Conservation (phyloP, 495 filamentous ascomycete genomes). For the Penicillium diatomitis region DNA sequence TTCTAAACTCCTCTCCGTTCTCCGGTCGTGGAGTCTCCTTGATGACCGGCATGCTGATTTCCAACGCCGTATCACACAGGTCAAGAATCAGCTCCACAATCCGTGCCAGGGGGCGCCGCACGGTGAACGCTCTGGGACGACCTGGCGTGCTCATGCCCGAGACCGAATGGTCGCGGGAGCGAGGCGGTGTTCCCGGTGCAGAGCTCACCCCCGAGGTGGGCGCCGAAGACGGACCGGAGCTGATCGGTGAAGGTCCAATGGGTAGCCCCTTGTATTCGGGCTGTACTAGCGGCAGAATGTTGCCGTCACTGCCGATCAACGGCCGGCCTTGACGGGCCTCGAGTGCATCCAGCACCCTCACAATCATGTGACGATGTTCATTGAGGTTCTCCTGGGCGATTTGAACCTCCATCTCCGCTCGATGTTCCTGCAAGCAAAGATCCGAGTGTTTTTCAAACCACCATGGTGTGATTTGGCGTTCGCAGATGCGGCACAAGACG, state of each 20-base stretch:
- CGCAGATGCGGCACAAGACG: conserved; percentile 92
- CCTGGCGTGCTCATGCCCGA: conserved; percentile 62
- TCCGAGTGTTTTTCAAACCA: conserved; percentile 99
- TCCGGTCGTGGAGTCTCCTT: conserved; percentile 62
- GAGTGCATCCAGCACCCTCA: conserved; percentile 85
- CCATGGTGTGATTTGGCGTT: conserved; percentile 96
- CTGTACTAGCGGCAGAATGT: conserved; percentile 37
- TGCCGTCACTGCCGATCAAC: conserved; percentile 48
- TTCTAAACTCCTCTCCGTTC: conserved; percentile 63
- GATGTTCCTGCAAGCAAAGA: conserved; percentile 88
- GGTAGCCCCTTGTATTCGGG: conserved; percentile 87
- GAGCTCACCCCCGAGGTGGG: conserved; percentile 55
- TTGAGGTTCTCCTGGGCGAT: conserved; percentile 84
- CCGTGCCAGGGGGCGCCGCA: conserved; percentile 77
- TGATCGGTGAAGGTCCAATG: conserved; percentile 59
- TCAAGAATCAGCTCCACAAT: conserved; percentile 93
- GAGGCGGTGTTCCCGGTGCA: conserved; percentile 58
- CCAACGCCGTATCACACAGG: conserved; percentile 88
- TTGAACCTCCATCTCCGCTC: conserved; percentile 94
- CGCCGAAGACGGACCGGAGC: conserved; percentile 47
- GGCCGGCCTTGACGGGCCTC: conserved; percentile 70
- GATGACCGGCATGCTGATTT: conserved; percentile 87
- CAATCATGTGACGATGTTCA: conserved; percentile 94
- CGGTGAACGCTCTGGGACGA: conserved; percentile 73
- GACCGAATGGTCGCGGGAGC: conserved; percentile 73